Base-by-base conservation (phyloP, 805 yeast genomes). In the Yamadazyma endophytica region DNA sequence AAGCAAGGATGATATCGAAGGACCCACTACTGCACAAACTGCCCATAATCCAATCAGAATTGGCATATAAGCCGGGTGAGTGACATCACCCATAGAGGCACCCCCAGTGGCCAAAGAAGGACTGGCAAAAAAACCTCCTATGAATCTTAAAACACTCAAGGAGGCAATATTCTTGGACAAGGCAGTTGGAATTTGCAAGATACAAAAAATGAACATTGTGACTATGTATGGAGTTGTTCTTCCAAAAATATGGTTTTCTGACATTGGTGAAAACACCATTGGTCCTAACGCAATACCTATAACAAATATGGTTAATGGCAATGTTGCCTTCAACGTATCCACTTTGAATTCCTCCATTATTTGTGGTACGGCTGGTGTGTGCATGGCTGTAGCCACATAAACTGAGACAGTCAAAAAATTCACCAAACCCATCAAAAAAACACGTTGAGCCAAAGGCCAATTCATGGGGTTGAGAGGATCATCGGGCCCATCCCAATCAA, bases 251-350 rank as follows among this genome's bases (percentile, higher is more conserved):
- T 78, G 73, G 31, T 72, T 62, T 47, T 79, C 85, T 8, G 79
- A 69, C 37, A 77, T 43, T 5, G 85, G 84, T 0, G 81, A 71
- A 30, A 75, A 70, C 2, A 77, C 36, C 63, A 77, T 61, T 2
- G 84, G 82, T 1, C 83, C 83, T 15, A 76, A 32, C 34, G 79
- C 83, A 44, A 78, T 77, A 9, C 82, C 85, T 18, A 77, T 47
- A 11, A 78, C 79, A 41, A 73, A 79, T 28, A 76, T 37, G 0
- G 80, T 59, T 42, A 79, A 58, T 5, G 79, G 77, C 24, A 79
- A 54, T 1, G 69, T 55, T 0, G 77, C 76, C 8, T 62, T 63
- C 4, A 63, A 66, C 17, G 50, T 53, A 11, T 68, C 56, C 4
- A 72, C 62, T 12, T 54, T 42, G 43, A 76, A 73, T 26, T 74